Conservation (phyloP, 192 early-diverging fungal species). For the Coemansia sp. region DNA sequence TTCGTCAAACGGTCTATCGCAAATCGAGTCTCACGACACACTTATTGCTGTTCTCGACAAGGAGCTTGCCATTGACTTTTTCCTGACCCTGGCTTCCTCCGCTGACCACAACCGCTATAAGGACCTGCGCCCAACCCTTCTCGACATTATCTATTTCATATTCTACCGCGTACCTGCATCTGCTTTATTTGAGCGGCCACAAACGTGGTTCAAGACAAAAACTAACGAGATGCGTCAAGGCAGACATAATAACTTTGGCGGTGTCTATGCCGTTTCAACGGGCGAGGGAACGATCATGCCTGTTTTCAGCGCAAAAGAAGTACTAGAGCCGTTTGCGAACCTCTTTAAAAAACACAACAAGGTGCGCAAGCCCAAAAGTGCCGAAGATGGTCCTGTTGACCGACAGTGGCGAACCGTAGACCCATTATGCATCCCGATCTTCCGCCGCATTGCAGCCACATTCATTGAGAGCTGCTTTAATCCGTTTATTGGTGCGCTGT, state of each 20-base stretch:
- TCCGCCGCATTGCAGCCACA: slow-evolving; percentile 33
- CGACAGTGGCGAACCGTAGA: slow-evolving; percentile 37
- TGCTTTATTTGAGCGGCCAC: slow-evolving; percentile 31
- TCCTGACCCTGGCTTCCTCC: slow-evolving; percentile 71
- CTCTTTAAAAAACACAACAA: slow-evolving; percentile 23
- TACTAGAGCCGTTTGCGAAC: slow-evolving; percentile 46
- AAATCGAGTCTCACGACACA: slow-evolving; percentile 68
- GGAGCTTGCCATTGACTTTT: slow-evolving; percentile 63
- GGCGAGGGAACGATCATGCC: slow-evolving; percentile 50
- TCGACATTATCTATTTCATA: slow-evolving; percentile 51
- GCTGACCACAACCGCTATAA: slow-evolving; percentile 58
- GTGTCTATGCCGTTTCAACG: slow-evolving; percentile 60
- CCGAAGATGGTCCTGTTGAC: slow-evolving; percentile 18
- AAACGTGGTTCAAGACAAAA: slow-evolving; percentile 25
- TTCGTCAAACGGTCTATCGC: slow-evolving; percentile 56
- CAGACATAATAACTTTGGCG: slow-evolving; percentile 69
- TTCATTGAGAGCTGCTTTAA: slow-evolving; percentile 54
- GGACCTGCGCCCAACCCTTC: slow-evolving; percentile 36
- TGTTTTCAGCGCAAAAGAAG: slow-evolving; percentile 42
- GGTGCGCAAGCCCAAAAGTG: slow-evolving; percentile 20
- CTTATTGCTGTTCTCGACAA: slow-evolving; percentile 60
- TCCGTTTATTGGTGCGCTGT: slow-evolving; percentile 37
- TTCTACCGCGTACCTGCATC: slow-evolving; percentile 48
- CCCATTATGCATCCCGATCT: slow-evolving; percentile 20
- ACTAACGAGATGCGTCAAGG: slow-evolving; percentile 17